Percentiles rank a stretch among this genome's conserved stretches.
These are phyloP conservation scores for Chlamydomonas reinhardtii DNA, from an alignment of 163 green algal species.

Conservation along the genomic window DNA sequence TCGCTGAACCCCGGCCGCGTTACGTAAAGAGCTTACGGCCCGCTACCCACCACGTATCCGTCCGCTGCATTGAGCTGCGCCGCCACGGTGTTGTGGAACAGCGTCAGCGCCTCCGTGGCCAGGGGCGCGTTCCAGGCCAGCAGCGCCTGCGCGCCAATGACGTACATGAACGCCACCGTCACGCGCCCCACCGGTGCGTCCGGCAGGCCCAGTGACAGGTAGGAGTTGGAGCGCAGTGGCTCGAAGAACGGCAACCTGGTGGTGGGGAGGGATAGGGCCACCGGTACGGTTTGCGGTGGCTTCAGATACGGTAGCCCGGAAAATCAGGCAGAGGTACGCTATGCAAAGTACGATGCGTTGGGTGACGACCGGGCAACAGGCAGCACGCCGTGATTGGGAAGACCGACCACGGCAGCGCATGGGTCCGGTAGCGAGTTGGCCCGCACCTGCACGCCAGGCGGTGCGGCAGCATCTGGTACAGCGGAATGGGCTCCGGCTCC, in stretches of 20 bases:
- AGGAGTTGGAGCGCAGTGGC: conserved; percentile 5
- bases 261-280: too few species aligned
- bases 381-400: too few species aligned
- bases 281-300: too few species aligned
- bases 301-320: too few species aligned
- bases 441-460: neutral
- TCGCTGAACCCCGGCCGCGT: too few species aligned
- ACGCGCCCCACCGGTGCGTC: conserved; percentile 48
- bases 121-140: conserved; percentile 37
- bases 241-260: conserved; percentile 10
- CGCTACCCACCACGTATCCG: conserved; percentile 45
- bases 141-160: conserved; percentile 43
- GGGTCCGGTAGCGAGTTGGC: too few species aligned
- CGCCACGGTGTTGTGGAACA: conserved; percentile 10
- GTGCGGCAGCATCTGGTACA: neutral
- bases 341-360: too few species aligned
- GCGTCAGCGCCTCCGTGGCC: conserved; percentile 5
- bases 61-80: conserved; percentile 14
- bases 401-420: too few species aligned
- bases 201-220: conserved; percentile 39
- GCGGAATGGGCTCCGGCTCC: neutral
- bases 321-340: too few species aligned
- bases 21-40: too few species aligned
- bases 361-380: too few species aligned
- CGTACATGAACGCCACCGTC: conserved; percentile 55